Base-by-base conservation (phyloP, 306 rosid species). In the Trichosanthes truncata region DNA sequence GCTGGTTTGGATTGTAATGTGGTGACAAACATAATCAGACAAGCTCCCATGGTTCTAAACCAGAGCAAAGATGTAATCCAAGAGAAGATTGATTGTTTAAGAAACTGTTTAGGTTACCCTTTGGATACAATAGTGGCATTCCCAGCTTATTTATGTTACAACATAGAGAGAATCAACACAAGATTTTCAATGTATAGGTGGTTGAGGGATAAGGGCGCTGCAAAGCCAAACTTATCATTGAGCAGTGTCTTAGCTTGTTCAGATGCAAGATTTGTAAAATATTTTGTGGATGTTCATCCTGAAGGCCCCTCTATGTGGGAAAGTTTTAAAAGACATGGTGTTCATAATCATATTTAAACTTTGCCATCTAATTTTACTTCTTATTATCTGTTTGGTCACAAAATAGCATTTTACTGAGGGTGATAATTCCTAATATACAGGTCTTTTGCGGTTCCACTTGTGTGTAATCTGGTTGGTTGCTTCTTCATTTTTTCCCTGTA, bases 1-100 rank as follows among this genome's bases (percentile, higher is more conserved):
- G 93, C 96, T 78, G 97, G 98, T 80, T 88, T 93, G 88, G 97
- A 93, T 65, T 85, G 75, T 66, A 86, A 88, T 48, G 82, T 53
- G 10, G 96, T 69, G 61, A 49, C 82, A 21, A 68, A 76, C 63
- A 84, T 93, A 74, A 69, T 93, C 60, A 90, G 82, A 79, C 89
- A 79, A 61, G 86, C 85, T 77, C 98, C 97, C 52, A 74, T 61
- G 82, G 81, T 93, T 84, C 91, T 92, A 56, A 87, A 83, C 86
- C 88, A 83, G 83, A 86, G 77, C 57, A 93, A 82, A 84, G 84
- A 49, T 45, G 67, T 86, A 33, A 77, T 89, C 79, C 80, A 80
- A 81, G 87, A 80, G 91, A 93, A 92, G 90, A 82, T 93, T 80
- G 84, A 84, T 82, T 90, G 80, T 79, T 76, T 91, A 69, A 88